These are phyloP conservation scores for Chloromonas sp. DNA, from an alignment of 163 green algal genomes.

Conservation along the genomic window DNA sequence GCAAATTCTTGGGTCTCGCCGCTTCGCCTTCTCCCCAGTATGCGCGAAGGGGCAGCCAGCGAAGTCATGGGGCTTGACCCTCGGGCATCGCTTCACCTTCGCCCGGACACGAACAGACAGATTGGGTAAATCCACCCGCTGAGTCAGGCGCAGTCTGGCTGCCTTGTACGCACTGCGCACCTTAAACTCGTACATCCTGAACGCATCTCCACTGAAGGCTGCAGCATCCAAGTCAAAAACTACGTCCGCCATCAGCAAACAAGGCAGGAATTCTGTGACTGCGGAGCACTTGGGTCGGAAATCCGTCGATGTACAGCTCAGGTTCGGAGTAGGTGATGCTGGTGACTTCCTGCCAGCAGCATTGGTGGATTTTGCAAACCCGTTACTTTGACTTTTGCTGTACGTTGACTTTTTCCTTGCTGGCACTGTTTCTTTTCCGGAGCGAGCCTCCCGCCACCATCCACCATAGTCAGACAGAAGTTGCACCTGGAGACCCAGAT, in stretches of 20 bases:
- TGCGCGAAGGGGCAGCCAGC: slow-evolving; percentile 83
- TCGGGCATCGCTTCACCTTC: slow-evolving; percentile 64
- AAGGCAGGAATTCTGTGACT: too few species aligned
- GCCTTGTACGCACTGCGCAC: slow-evolving; percentile 25
- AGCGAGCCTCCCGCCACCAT: too few species aligned
- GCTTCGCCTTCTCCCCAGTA: slow-evolving; percentile 76
- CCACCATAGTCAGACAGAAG: too few species aligned
- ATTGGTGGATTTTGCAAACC: too few species aligned
- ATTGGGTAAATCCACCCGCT: background rate
- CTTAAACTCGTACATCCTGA: slow-evolving; percentile 89
- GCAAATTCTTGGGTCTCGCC: slow-evolving; percentile 64
- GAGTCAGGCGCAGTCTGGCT: background rate
- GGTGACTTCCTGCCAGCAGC: too few species aligned
- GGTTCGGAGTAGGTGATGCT: too few species aligned
- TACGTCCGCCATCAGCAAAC: slow-evolving; percentile 16
- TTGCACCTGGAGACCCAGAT: too few species aligned
- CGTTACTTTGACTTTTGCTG: too few species aligned
- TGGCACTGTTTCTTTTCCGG: too few species aligned
- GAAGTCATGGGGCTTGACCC: slow-evolving; percentile 77
- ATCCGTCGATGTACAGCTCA: too few species aligned
- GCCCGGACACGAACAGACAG: background rate
- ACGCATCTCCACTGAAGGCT: slow-evolving; percentile 69
- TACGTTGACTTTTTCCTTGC: too few species aligned
- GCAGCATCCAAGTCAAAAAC: slow-evolving; percentile 63
- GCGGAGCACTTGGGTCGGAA: too few species aligned